Conservation (phyloP, 1,284 basidiomycete species). For the Moesziomyces sp. region DNA sequence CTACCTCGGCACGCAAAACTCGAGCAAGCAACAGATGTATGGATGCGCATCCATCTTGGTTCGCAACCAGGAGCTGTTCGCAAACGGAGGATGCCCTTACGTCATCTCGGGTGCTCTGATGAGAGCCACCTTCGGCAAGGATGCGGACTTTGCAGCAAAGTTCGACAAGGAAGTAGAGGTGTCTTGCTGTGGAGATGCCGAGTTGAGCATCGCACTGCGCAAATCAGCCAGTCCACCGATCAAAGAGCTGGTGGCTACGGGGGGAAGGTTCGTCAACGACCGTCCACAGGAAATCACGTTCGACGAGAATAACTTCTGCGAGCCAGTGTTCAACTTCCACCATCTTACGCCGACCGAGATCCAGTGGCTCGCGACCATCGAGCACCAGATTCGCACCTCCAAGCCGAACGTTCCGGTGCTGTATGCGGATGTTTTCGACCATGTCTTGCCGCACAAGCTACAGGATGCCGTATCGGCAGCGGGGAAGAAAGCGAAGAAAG, state of each 20-base stretch:
- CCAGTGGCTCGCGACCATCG: constrained; percentile 2
- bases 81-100: constrained; percentile 35
- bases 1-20: constrained; percentile 17
- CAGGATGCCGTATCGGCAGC: background rate
- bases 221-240: constrained; percentile 12
- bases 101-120: constrained; percentile 37
- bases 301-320: constrained; percentile 23
- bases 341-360: constrained; percentile 25
- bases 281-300: constrained; percentile 23
- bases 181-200: constrained; percentile 42
- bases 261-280: constrained; percentile 19
- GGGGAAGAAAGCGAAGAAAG: background rate
- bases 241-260: constrained; percentile 11
- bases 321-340: constrained; percentile 31
- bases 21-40: constrained; percentile 14
- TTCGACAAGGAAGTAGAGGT: constrained; percentile 19
- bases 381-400: constrained; percentile 5
- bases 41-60: constrained; percentile 21
- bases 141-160: constrained; percentile 12
- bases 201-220: constrained; percentile 31
- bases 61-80: constrained; percentile 24
- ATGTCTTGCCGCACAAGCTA: constrained; percentile 13
- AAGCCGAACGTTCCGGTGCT: constrained; percentile 20
- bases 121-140: constrained; percentile 27
- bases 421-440: constrained; percentile 25